Conservation (phyloP, 768 basidiomycete species). For the Pisolithus sp. region DNA sequence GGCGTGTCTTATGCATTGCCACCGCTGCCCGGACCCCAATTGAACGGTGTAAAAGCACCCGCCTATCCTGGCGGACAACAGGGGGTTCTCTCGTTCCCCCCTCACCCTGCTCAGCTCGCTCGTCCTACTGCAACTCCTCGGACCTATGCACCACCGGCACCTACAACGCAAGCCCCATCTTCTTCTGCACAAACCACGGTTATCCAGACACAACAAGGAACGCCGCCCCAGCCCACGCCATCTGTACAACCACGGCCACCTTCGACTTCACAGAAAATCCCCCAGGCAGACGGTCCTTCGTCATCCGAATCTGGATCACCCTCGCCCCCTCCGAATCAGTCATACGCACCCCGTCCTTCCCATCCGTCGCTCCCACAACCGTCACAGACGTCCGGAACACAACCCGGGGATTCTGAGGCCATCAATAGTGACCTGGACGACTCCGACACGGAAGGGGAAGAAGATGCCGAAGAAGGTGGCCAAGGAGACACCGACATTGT, state of each 20-base stretch:
- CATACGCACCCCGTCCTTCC: constrained; percentile 62
- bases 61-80: constrained; percentile 55
- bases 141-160: constrained; percentile 16
- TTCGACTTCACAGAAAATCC: constrained; percentile 38
- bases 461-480: constrained; percentile 72
- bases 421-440: constrained; percentile 98
- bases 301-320: constrained; percentile 64
- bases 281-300: constrained; percentile 76
- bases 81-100: constrained; percentile 49
- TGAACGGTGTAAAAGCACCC: constrained; percentile 47
- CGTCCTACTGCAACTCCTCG: constrained; percentile 16
- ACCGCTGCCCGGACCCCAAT: constrained; percentile 55
- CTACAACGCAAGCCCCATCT: constrained; percentile 1
- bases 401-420: constrained; percentile 61
- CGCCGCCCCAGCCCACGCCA: constrained; percentile 12
- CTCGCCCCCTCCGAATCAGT: constrained; percentile 54
- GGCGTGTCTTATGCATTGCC: constrained; percentile 51
- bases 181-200: constrained; percentile 14
- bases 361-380: constrained; percentile 76
- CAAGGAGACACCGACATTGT: constrained; percentile 84
- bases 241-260: constrained; percentile 14
- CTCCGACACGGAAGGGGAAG: constrained; percentile 82
- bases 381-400: constrained; percentile 32
- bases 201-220: constrained; percentile 14
- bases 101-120: constrained; percentile 25